phyloP scores from a whole-genome alignment of 2,329 filamentous ascomycete genomes.

The Colletotrichum eleusines region DNA sequence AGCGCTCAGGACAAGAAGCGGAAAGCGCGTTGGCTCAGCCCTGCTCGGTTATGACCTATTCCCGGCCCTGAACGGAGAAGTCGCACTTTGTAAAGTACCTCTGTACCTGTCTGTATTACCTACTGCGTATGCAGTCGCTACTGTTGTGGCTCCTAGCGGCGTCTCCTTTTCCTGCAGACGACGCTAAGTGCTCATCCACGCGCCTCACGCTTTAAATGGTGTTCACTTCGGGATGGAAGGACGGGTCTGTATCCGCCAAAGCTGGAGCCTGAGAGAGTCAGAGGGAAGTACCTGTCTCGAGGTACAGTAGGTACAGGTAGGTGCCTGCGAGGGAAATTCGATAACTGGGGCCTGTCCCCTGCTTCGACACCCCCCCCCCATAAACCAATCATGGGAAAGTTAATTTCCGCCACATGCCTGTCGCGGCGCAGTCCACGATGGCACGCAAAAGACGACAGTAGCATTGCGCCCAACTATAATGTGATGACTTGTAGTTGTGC shows the following conservation, averaged over 20 bases:
- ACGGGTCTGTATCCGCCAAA: constrained; percentile 13
- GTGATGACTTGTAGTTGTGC: background rate
- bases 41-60: constrained; percentile 30
- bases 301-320: constrained; percentile 12
- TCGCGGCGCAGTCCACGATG: constrained; percentile 37
- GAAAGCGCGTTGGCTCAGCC: constrained; percentile 41
- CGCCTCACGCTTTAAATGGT: constrained; percentile 23
- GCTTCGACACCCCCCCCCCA: constrained; percentile 28
- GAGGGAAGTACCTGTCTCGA: background rate
- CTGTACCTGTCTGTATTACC: no score
- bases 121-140: no score
- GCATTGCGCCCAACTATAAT: constrained; percentile 34
- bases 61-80: constrained; percentile 5
- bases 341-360: no score
- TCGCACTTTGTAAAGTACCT: background rate
- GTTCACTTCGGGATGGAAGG: constrained; percentile 13
- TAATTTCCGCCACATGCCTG: constrained; percentile 24
- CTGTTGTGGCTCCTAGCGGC: constrained; percentile 7
- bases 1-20: constrained; percentile 13
- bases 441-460: constrained; percentile 29
- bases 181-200: constrained; percentile 2
- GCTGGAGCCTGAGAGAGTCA: background rate
- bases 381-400: constrained; percentile 21
- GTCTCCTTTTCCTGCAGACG: background rate
- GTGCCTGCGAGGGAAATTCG: no score